These are phyloP conservation scores for Globisporangium paroecandrum DNA, from an alignment of 352 stramenopile genomes.

Conservation along the genomic window DNA sequence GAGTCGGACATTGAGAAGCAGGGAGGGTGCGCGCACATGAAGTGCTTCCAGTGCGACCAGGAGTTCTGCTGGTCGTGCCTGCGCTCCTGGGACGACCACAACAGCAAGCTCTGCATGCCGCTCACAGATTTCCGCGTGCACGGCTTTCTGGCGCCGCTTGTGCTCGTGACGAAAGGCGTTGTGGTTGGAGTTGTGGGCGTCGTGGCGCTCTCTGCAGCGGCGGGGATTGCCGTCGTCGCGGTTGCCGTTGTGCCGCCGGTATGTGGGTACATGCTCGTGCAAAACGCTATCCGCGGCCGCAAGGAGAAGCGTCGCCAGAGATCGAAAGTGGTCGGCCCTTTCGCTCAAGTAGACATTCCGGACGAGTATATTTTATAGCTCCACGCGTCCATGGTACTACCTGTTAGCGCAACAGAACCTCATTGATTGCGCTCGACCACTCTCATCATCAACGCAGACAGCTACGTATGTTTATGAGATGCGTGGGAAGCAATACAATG, in stretches of 20 bases:
- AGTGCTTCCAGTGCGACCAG: slow-evolving; percentile 80
- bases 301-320: not conserved
- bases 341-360: not conserved
- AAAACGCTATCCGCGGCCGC: slow-evolving; percentile 17
- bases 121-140: slow-evolving; percentile 62
- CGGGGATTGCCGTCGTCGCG: slow-evolving; percentile 27
- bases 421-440: too few species aligned
- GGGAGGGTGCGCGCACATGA: slow-evolving; percentile 83
- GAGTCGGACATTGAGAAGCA: slow-evolving; percentile 78
- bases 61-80: slow-evolving; percentile 84
- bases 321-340: not conserved
- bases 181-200: slow-evolving; percentile 47
- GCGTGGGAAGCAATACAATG: too few species aligned
- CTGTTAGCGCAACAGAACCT: too few species aligned
- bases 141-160: slow-evolving; percentile 55
- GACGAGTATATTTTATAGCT: too few species aligned
- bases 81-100: slow-evolving; percentile 62
- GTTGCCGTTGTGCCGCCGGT: slow-evolving; percentile 62
- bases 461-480: too few species aligned
- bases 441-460: too few species aligned
- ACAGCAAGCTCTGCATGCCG: slow-evolving; percentile 71
- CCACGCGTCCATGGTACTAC: too few species aligned
- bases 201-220: slow-evolving; percentile 43
- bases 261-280: slow-evolving; percentile 49
- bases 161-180: slow-evolving; percentile 60